phyloP scores from a whole-genome alignment of 768 basidiomycete species.

The Trichaptum fuscoviolaceum region DNA sequence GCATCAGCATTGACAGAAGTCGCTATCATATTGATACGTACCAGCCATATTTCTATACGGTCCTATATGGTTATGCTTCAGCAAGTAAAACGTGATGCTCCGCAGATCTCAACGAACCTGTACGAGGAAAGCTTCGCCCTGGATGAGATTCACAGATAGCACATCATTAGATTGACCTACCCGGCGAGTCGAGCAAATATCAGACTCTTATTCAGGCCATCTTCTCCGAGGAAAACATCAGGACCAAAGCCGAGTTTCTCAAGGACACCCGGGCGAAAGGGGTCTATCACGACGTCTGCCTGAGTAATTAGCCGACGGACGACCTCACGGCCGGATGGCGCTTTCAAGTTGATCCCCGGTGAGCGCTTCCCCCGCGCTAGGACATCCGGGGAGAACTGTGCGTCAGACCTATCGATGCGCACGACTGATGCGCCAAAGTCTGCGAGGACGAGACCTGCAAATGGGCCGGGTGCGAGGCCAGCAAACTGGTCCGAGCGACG shows the following conservation, averaged over 20 bases:
- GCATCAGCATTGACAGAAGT: not conserved
- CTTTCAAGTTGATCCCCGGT: constrained; percentile 62
- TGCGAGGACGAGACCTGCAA: constrained; percentile 70
- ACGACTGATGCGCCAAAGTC: constrained; percentile 77
- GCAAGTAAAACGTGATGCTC: not conserved
- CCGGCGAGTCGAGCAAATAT: constrained; percentile 75
- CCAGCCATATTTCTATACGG: constrained; percentile 74
- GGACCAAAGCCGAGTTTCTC: constrained; percentile 76
- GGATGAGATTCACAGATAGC: constrained; percentile 4
- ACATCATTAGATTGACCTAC: constrained; percentile 33
- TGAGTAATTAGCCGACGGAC: constrained; percentile 51
- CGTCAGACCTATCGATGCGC: constrained; percentile 61
- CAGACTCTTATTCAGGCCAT: constrained; percentile 55
- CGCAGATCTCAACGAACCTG: constrained; percentile 33
- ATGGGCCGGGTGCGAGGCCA: constrained; percentile 78
- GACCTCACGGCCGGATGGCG: constrained; percentile 47
- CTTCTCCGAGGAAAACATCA: constrained; percentile 57
- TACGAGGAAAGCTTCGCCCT: constrained; percentile 45
- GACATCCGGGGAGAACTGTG: constrained; percentile 37
- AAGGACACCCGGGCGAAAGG: constrained; percentile 79
- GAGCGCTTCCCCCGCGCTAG: constrained; percentile 75
- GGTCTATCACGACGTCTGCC: constrained; percentile 81
- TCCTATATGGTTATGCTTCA: constrained; percentile 33
- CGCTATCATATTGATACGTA: constrained; percentile 23
- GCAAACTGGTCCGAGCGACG: constrained; percentile 61